Conservation (phyloP, 139 green algal genomes). For the Penium margaritaceum region DNA sequence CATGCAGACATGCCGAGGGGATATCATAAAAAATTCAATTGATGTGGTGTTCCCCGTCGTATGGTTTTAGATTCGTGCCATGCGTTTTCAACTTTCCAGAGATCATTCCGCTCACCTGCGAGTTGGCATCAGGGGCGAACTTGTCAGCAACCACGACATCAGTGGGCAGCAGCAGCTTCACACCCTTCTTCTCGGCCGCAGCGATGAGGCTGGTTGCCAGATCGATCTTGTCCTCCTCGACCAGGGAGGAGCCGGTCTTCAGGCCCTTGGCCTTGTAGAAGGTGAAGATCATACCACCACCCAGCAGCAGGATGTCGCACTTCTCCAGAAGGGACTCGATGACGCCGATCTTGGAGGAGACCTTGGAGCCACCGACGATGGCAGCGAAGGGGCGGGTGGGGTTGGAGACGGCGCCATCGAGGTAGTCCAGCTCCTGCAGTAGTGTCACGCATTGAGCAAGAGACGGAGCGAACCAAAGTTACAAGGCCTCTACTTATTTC, state of each 20-base stretch:
- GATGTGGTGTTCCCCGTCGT: too few relatives aligned
- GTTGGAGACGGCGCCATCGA: conserved; percentile 78
- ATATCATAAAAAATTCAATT: too few relatives aligned
- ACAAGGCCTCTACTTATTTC: too few relatives aligned
- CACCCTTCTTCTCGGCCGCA: conserved; percentile 70
- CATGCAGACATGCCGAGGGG: too few relatives aligned
- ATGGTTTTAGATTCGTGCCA: too few relatives aligned
- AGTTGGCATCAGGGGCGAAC: conserved; percentile 84
- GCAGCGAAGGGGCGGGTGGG: conserved; percentile 90
- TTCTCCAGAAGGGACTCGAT: conserved; percentile 91
- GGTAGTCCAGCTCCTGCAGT: conserved; percentile 91
- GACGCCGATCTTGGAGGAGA: conserved; percentile 98
- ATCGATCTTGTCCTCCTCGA: conserved; percentile 98
- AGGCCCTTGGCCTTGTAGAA: conserved; percentile 92
- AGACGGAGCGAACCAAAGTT: too few relatives aligned
- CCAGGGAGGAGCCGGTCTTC: conserved; percentile 77
- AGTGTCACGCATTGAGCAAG: too few relatives aligned
- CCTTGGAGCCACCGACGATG: conserved; percentile 96
- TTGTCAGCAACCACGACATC: conserved; percentile 94
- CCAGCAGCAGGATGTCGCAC: conserved; percentile 81
- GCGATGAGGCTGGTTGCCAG: conserved; percentile 81
- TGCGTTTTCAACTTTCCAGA: too few relatives aligned
- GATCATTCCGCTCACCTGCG: too few relatives aligned
- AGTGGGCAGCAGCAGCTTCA: conserved; percentile 88
- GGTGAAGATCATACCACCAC: conserved; percentile 84